Base-by-base conservation (phyloP, 2,329 filamentous ascomycete genomes). In the Ophiostoma ips region DNA sequence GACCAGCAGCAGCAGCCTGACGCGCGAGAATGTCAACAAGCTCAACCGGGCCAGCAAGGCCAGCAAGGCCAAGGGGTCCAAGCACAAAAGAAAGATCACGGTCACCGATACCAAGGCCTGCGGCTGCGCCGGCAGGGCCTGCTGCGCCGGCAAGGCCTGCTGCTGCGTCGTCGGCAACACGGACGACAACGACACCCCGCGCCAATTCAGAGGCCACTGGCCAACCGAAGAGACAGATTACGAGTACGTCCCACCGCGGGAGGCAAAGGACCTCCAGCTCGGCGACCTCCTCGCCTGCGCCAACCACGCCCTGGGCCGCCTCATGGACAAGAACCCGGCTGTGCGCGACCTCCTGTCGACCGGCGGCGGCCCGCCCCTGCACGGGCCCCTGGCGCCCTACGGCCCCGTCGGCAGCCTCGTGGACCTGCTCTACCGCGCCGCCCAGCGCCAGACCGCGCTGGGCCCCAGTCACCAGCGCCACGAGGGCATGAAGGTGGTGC, bases 331-430 rank as follows among this genome's bases (percentile, higher is more conserved):
- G 5, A 21, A 43, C 15, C n/a, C 8, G 3, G 19, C 30, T 15
- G 40, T 30, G 21, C 24, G 30, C 3, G 40, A 16, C 6, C 21
- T 43, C 15, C 24, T 43, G 15, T 43, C 40, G 6, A 24, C 16
- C 15, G 15, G n/a, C n/a, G n/a, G n/a, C n/a, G n/a, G n/a, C n/a
- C n/a, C n/a, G n/a, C n/a, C 40, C 15, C n/a, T 43, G 24, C 8
- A 13, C 9, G 40, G 38, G 8, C 40, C 48, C 13, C 21, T 49
- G 19, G 33, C n/a, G 5, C 16, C 15, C 9, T 30, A 44, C 6
- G 48, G 48, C 15, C 48, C 38, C 9, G 31, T 49, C 7, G 48
- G 48, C n/a, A n/a, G 48, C 15, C 19, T 49, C 6, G 38, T 49
- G 31, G 31, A 18, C 11, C 19, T 49, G 18, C 38, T 49, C 10